Conservation (phyloP, 192 early-diverging fungal genomes). For the Entophlyctis luteolus region DNA sequence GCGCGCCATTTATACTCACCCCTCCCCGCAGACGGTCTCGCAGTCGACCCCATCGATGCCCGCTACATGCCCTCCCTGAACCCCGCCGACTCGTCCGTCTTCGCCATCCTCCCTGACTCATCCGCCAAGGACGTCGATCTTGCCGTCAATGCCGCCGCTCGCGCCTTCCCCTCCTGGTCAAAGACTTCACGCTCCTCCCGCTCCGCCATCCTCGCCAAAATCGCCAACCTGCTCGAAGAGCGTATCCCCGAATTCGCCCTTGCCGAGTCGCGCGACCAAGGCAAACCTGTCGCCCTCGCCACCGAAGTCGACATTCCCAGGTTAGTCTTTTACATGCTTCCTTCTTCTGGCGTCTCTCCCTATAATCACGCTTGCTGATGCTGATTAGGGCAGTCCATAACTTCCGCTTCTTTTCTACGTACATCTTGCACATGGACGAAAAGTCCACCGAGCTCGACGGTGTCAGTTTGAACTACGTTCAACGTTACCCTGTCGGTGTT, state of each 20-base stretch:
- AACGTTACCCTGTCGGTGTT: slow-evolving; percentile 66
- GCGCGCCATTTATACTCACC: too few relatives aligned
- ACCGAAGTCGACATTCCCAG: slow-evolving; percentile 59
- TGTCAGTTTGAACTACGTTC: slow-evolving; percentile 50
- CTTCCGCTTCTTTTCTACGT: slow-evolving; percentile 76
- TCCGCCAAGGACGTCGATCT: slow-evolving; percentile 8
- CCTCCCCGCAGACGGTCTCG: slow-evolving; percentile 59
- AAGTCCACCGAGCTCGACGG: slow-evolving; percentile 48
- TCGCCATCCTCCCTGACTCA: slow-evolving; percentile 57
- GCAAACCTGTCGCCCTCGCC: slow-evolving; percentile 65
- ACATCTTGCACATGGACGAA: slow-evolving; percentile 54
- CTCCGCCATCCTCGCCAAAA: slow-evolving; percentile 54
- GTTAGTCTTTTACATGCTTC: neutral
- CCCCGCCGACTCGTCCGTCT: slow-evolving; percentile 59
- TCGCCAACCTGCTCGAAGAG: slow-evolving; percentile 58
- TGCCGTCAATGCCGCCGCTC: slow-evolving; percentile 44
- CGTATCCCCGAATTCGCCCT: slow-evolving; percentile 57
- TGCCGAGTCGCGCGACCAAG: slow-evolving; percentile 74
- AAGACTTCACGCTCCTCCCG: slow-evolving; percentile 37
- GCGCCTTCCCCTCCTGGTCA: slow-evolving; percentile 64
- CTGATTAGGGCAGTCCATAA: slow-evolving; percentile 43
- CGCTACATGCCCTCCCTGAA: slow-evolving; percentile 61
- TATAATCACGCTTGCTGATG: neutral
- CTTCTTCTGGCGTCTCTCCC: neutral
- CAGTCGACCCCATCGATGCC: slow-evolving; percentile 47